Percentiles rank a stretch among this genome's conserved stretches.
phyloP scores from a whole-genome alignment of 176 grass and related monocot species.

The Phyllostachys edulis region DNA sequence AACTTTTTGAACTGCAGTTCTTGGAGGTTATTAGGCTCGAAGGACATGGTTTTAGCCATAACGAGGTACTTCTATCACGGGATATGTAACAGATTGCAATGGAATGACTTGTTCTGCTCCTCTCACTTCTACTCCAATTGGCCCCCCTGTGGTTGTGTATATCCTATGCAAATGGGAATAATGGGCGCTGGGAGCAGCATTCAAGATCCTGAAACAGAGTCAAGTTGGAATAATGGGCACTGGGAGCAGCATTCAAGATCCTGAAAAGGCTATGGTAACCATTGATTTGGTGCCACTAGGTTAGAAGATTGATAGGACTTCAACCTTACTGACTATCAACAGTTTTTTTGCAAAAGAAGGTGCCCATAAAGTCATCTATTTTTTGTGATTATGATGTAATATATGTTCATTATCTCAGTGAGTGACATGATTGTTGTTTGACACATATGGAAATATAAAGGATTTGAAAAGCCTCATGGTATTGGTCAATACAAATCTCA shows the following conservation, averaged over 20 bases:
- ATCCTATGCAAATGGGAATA: slow-evolving; percentile 79
- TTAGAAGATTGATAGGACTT: slow-evolving; percentile 75
- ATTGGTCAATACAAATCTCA: too few species aligned
- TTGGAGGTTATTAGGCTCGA: slow-evolving; percentile 93
- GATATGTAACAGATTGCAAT: slow-evolving; percentile 84
- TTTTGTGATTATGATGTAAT: too few species aligned
- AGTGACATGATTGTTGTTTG: too few species aligned
- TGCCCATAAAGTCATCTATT: background rate
- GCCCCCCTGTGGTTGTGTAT: slow-evolving; percentile 87
- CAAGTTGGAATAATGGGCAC: slow-evolving; percentile 84
- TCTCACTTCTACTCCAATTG: slow-evolving; percentile 78
- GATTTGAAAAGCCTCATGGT: too few species aligned
- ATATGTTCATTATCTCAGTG: too few species aligned
- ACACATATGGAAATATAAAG: too few species aligned
- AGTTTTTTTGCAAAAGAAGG: slow-evolving; percentile 75
- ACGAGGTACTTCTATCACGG: slow-evolving; percentile 67
- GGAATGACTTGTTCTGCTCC: slow-evolving; percentile 57
- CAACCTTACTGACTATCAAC: slow-evolving; percentile 65
- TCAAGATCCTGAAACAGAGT: slow-evolving; percentile 67
- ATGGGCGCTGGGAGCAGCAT: slow-evolving; percentile 70
- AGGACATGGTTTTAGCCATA: slow-evolving; percentile 81
- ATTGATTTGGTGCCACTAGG: slow-evolving; percentile 74
- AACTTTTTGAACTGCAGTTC: slow-evolving; percentile 42
- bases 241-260: slow-evolving; percentile 50
- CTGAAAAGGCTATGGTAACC: slow-evolving; percentile 67